phyloP scores from a whole-genome alignment of 2,329 filamentous ascomycete genomes.

The Talaromyces albobiverticillius region DNA sequence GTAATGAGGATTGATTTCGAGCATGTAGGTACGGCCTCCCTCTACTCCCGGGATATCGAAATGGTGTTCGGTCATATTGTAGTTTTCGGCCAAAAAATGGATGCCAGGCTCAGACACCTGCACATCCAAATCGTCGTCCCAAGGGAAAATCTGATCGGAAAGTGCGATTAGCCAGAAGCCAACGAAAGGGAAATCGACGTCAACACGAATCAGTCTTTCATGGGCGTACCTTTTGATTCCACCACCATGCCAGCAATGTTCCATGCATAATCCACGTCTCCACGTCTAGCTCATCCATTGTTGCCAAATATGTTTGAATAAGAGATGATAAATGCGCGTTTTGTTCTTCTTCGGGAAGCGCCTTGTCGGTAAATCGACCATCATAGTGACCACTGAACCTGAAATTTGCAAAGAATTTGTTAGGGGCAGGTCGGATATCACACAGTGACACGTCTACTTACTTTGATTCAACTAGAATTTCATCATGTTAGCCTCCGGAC shows the following conservation, averaged over 20 bases:
- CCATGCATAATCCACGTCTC: constrained; percentile 66
- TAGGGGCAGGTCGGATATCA: background rate
- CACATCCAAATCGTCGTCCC: constrained; percentile 61
- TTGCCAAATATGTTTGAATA: constrained; percentile 55
- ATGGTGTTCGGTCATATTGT: constrained; percentile 61
- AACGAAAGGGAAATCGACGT: too few species aligned
- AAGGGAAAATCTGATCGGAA: constrained; percentile 51
- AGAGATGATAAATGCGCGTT: constrained; percentile 49
- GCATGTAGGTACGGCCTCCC: constrained; percentile 47
- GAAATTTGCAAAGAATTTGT: background rate
- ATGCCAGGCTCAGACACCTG: constrained; percentile 56
- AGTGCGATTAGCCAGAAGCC: background rate
- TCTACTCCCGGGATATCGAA: constrained; percentile 38
- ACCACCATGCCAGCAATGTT: constrained; percentile 61
- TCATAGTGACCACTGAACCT: constrained; percentile 58
- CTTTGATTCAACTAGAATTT: constrained; percentile 41
- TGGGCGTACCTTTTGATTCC: constrained; percentile 50
- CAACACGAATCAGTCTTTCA: background rate
- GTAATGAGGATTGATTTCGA: constrained; percentile 60
- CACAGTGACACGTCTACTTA: constrained; percentile 23
- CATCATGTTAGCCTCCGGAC: constrained; percentile 7
- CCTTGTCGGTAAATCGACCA: constrained; percentile 50
- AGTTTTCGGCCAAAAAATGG: constrained; percentile 55
- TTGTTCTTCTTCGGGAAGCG: constrained; percentile 48
- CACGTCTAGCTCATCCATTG: constrained; percentile 55